Evolutionary conservation across 495 filamentous ascomycete genomes (phyloP).

Genomic region (Neurospora sp.): DNA sequence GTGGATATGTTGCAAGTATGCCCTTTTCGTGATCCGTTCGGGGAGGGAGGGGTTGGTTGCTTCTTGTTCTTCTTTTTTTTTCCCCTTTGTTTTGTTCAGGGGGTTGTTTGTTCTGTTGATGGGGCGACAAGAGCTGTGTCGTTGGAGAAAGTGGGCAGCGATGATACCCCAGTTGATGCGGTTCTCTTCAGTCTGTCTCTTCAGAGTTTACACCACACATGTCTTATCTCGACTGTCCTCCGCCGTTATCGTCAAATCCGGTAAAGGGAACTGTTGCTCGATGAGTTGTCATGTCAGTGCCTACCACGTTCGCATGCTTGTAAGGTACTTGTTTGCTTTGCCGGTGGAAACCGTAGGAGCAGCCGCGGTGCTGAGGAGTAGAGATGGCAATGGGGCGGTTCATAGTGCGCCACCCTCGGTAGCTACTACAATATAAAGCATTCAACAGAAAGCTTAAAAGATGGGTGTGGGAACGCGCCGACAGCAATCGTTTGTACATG

Average conservation of each 20-base stretch:
- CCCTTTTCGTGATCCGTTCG: background rate
- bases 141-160: background rate
- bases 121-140: background rate
- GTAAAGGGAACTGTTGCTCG: background rate
- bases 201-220: background rate
- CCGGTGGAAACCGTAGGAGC: background rate
- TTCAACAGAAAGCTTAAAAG: background rate
- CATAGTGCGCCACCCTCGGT: background rate
- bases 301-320: background rate
- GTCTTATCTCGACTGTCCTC: background rate
- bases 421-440: background rate
- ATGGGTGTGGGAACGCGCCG: no score
- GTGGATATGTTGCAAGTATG: background rate
- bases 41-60: background rate
- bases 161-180: background rate
- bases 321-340: background rate
- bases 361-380: background rate
- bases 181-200: background rate
- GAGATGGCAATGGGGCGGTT: background rate
- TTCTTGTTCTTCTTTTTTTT: background rate
- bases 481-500: no score
- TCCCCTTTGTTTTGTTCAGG: background rate
- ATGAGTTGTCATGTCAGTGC: background rate
- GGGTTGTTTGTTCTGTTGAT: background rate
- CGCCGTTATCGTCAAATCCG: background rate